phyloP scores from a whole-genome alignment of 116 monocot genomes.

The Iris pallida region DNA sequence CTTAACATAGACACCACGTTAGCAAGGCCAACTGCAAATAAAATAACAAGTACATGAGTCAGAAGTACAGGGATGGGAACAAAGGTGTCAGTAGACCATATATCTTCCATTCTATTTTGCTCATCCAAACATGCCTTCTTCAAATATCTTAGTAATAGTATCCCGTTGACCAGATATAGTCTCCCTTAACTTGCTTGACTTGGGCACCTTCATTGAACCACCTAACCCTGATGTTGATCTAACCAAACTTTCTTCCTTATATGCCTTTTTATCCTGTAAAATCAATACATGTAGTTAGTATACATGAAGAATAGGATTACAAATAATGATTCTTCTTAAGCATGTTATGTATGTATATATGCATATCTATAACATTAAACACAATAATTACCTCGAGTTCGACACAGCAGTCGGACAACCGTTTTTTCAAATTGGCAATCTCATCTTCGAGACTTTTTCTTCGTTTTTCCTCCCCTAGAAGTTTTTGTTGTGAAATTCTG shows the following conservation, averaged over 20 bases:
- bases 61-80: conserved; percentile 10
- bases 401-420: conserved; percentile 15
- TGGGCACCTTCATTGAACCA: conserved; percentile 13
- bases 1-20: conserved; percentile 55
- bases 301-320: background rate
- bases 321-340: background rate
- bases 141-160: conserved; percentile 52
- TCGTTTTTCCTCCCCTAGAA: conserved; percentile 45
- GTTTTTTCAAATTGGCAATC: conserved; percentile 28
- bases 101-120: background rate
- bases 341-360: no score
- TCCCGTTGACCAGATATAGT: conserved; percentile 35
- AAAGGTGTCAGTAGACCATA: background rate
- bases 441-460: conserved; percentile 67
- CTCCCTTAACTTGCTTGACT: conserved; percentile 39
- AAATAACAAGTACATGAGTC: conserved; percentile 15
- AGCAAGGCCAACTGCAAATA: conserved; percentile 57
- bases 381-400: conserved; percentile 30
- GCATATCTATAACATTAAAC: background rate
- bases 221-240: conserved; percentile 14
- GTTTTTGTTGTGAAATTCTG: conserved; percentile 30
- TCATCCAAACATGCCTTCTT: conserved; percentile 32
- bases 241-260: conserved; percentile 7
- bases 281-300: background rate
- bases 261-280: conserved; percentile 25